A percentile compares a stretch with the other conserved stretches of the same genome.
These are phyloP conservation scores for Candida xiaguanensis DNA, from an alignment of 805 yeast genomes.

Conservation along the genomic window DNA sequence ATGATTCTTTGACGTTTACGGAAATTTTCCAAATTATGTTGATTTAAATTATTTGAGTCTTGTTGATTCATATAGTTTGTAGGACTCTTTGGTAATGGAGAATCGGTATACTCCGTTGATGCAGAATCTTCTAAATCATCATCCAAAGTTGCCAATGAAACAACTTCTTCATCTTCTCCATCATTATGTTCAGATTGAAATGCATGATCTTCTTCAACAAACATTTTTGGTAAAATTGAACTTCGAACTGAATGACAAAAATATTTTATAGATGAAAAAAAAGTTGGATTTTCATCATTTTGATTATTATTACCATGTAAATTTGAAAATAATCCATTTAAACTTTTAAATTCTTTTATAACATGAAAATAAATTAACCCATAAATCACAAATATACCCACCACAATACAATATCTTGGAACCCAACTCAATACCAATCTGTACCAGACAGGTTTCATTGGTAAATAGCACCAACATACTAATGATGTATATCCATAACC, in stretches of 20 bases:
- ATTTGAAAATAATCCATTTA: constrained; percentile 45
- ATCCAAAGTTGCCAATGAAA: constrained; percentile 8
- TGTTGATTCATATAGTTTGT: background rate
- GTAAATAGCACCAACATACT: constrained; percentile 77
- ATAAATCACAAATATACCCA: constrained; percentile 62
- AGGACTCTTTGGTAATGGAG: constrained; percentile 7
- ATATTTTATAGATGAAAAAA: constrained; percentile 30
- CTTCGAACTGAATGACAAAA: constrained; percentile 22
- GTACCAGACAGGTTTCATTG: constrained; percentile 70
- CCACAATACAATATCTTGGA: constrained; percentile 66
- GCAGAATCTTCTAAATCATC: constrained; percentile 11
- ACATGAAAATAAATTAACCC: constrained; percentile 71
- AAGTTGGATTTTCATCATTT: constrained; percentile 24
- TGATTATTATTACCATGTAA: constrained; percentile 16
- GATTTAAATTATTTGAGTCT: constrained; percentile 43
- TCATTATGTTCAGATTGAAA: constrained; percentile 8
- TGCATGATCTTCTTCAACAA: constrained; percentile 16
- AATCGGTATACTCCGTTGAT: constrained; percentile 2
- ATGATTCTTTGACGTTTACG: constrained; percentile 62
- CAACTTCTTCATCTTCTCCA: constrained; percentile 20
- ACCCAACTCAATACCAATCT: constrained; percentile 75
- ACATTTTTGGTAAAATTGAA: constrained; percentile 23
- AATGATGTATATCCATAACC: constrained; percentile 56
- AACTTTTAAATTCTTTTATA: constrained; percentile 52
- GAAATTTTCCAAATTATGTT: constrained; percentile 58